Evolutionary conservation across 2,329 filamentous ascomycete genomes (phyloP).

Genomic region (Epichloe sibirici): DNA sequence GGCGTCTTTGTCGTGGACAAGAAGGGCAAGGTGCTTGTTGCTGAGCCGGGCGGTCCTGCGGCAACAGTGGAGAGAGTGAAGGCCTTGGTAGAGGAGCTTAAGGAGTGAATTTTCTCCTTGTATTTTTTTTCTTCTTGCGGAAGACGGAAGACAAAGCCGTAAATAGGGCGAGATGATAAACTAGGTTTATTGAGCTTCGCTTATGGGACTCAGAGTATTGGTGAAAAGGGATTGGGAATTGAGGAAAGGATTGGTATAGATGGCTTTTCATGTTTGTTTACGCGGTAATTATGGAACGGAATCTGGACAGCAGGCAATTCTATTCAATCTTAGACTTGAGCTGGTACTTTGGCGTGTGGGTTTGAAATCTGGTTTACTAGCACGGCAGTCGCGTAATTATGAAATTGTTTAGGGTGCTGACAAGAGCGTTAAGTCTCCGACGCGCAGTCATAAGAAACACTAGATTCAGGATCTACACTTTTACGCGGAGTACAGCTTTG

Average conservation of each 20-base stretch:
- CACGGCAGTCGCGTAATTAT: too few species aligned
- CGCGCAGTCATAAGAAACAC: too few species aligned
- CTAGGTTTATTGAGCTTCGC: too few species aligned
- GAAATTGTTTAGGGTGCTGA: too few species aligned
- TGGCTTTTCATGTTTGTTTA: neutral
- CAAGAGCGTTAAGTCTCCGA: too few species aligned
- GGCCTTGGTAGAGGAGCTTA: slow-evolving; percentile 47
- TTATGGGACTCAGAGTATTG: neutral
- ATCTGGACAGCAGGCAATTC: neutral
- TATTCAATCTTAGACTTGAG: too few species aligned
- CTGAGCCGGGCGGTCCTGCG: slow-evolving; percentile 63
- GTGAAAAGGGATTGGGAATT: neutral
- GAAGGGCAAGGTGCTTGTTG: slow-evolving; percentile 64
- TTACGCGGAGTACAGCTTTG: too few species aligned
- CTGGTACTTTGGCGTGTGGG: too few species aligned
- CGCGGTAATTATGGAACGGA: neutral
- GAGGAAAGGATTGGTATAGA: neutral
- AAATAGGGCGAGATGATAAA: too few species aligned
- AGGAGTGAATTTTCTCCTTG: slow-evolving; percentile 8
- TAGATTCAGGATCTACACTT: too few species aligned
- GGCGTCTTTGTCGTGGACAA: slow-evolving; percentile 85
- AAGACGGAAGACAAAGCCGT: too few species aligned
- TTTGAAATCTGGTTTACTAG: neutral
- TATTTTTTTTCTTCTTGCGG: neutral
- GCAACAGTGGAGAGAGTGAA: slow-evolving; percentile 67